Base-by-base conservation (phyloP, 2,329 filamentous ascomycete species). In the Ceratocystis variospora region DNA sequence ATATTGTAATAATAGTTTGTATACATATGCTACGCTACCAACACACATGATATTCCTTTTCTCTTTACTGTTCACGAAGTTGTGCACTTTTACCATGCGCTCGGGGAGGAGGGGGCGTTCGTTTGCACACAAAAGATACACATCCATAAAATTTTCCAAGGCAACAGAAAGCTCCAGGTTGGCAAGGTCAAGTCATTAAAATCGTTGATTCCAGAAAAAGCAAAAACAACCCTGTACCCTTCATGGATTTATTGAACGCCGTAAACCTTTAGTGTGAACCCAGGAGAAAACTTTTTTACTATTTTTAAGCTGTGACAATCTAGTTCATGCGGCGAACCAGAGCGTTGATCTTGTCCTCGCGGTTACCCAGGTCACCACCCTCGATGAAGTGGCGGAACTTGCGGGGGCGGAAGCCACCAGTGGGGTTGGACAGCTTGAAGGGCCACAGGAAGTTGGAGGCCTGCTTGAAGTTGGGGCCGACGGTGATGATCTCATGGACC, bases 321-420 rank as follows among this genome's bases (percentile, higher is more conserved):
- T 95, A 99, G 86, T 97, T 97, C 94, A 97, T 97, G 83, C 96
- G 90, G 80, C 90, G 87, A 83, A 99, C 88, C 76, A 97, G 86
- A 75, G 80, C 83, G 81, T 97, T 97, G 86, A 97, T 96, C 82
- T 92, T 87, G 75, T 97, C 92, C 84, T 99, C 94, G 73, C 94
- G 89, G 87, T 99, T 97, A 78, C 94, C 94, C 74, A 95, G 83
- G 80, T 99, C 94, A 87, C 94, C 94, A 80, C 93, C 94, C 84
- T 96, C 89, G 71, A 97, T 89, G 83, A 90, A 97, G 84, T 97
- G 92, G 84, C 91, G 94, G 87, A 97, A 97, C 85, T 97, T 99
- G 81, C 94, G 85, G 74, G 88, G 80, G 74, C 88, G 88, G 90
- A 97, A 99, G 71, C 94, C 93, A 78, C 94, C 94, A 73, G 82